phyloP scores from a whole-genome alignment of 768 basidiomycete species.

The Clitopilus hobsonii region DNA sequence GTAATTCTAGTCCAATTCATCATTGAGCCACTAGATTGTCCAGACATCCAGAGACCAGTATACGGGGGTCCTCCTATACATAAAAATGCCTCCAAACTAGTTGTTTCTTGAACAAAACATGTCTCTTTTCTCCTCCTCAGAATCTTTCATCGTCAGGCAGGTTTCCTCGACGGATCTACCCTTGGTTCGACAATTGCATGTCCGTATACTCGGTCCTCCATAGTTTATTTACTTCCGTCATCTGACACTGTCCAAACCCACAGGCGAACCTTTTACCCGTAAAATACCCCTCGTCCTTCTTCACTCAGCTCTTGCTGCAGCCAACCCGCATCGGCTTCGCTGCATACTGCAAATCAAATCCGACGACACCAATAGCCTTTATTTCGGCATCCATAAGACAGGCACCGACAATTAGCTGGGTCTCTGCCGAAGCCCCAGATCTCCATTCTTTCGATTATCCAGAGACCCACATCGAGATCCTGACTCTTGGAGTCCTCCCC shows the following conservation, averaged over 20 bases:
- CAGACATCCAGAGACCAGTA: neutral
- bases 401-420: slow-evolving; percentile 11
- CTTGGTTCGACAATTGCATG: slow-evolving; percentile 36
- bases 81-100: neutral
- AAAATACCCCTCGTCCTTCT: slow-evolving; percentile 37
- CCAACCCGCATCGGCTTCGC: slow-evolving; percentile 35
- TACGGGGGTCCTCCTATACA: neutral
- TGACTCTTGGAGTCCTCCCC: slow-evolving; percentile 48
- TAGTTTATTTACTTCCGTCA: slow-evolving; percentile 6
- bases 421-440: slow-evolving; percentile 7
- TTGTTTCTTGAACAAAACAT: neutral
- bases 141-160: slow-evolving; percentile 25
- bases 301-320: slow-evolving; percentile 41
- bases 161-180: slow-evolving; percentile 30
- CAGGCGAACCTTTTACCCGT: slow-evolving; percentile 32
- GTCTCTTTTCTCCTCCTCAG: slow-evolving; percentile 9
- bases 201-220: slow-evolving; percentile 20
- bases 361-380: slow-evolving; percentile 33
- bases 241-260: neutral
- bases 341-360: slow-evolving; percentile 25
- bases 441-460: slow-evolving; percentile 1
- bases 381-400: slow-evolving; percentile 35
- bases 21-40: slow-evolving; percentile 3
- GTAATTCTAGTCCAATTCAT: slow-evolving; percentile 1
- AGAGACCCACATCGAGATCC: slow-evolving; percentile 38